phyloP scores from a whole-genome alignment of 768 basidiomycete species.

The Saitozyma sp. region DNA sequence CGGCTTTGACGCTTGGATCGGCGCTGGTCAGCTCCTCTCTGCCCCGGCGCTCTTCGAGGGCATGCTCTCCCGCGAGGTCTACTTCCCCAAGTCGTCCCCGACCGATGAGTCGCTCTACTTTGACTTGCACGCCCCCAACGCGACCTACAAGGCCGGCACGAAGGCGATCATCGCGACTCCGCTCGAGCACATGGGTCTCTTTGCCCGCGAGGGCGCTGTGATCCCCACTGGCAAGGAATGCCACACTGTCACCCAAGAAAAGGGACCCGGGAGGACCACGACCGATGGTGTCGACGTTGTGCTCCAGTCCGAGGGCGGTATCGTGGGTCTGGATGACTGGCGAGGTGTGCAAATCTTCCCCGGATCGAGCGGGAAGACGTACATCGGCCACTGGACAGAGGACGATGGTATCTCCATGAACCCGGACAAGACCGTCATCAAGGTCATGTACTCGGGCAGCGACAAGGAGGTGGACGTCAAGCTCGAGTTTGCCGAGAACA shows the following conservation, averaged over 20 bases:
- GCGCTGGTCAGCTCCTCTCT: constrained; percentile 45
- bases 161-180: constrained; percentile 40
- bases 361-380: constrained; percentile 14
- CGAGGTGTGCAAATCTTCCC: constrained; percentile 51
- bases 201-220: constrained; percentile 47
- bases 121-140: constrained; percentile 33
- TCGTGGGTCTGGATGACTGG: constrained; percentile 52
- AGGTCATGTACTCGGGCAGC: constrained; percentile 29
- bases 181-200: constrained; percentile 46
- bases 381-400: constrained; percentile 46
- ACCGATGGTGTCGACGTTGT: constrained; percentile 42
- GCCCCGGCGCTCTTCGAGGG: constrained; percentile 44
- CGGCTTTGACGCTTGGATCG: constrained; percentile 52
- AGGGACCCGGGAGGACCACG: constrained; percentile 38
- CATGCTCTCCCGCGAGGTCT: constrained; percentile 37
- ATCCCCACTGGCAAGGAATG: constrained; percentile 47
- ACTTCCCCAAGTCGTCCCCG: constrained; percentile 43
- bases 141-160: constrained; percentile 31
- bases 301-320: constrained; percentile 39
- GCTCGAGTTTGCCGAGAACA: constrained; percentile 29
- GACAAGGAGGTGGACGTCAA: constrained; percentile 29
- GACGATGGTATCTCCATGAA: constrained; percentile 49
- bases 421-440: constrained; percentile 34
- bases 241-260: constrained; percentile 42
- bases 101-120: constrained; percentile 43